A percentile compares a stretch with the other conserved stretches of the same genome.
Evolutionary conservation across 495 filamentous ascomycete genomes (phyloP).

Genomic region (Aspergillus leporis): DNA sequence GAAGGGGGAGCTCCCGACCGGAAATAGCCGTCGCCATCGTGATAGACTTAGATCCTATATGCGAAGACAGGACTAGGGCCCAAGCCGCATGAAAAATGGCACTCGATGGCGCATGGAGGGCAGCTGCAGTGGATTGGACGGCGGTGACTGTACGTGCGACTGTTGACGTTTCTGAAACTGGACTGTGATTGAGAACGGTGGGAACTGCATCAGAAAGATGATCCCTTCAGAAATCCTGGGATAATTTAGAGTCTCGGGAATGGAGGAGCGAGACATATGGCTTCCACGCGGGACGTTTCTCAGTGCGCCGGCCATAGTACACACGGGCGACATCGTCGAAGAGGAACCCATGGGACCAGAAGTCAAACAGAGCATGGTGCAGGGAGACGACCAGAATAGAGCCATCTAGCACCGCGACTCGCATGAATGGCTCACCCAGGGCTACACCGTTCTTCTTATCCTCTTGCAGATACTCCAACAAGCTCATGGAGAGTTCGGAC

Average conservation of each 20-base stretch:
- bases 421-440: slow-evolving; percentile 53
- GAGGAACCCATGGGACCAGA: slow-evolving; percentile 55
- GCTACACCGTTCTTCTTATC: slow-evolving; percentile 41
- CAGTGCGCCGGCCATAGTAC: slow-evolving; percentile 1
- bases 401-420: slow-evolving; percentile 48
- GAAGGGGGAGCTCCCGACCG: slow-evolving; percentile 38
- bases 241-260: not conserved
- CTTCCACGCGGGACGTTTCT: not conserved
- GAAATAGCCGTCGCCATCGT: slow-evolving; percentile 42
- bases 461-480: slow-evolving; percentile 22
- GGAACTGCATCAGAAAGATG: slow-evolving; percentile 6
- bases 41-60: slow-evolving; percentile 36
- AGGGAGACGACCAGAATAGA: slow-evolving; percentile 57
- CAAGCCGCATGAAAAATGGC: slow-evolving; percentile 47
- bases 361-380: slow-evolving; percentile 67
- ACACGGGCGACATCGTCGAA: slow-evolving; percentile 31
- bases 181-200: slow-evolving; percentile 23
- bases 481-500: slow-evolving; percentile 34
- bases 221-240: slow-evolving; percentile 30
- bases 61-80: slow-evolving; percentile 34
- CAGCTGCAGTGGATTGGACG: slow-evolving; percentile 14
- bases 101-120: slow-evolving; percentile 24
- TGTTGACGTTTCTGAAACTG: slow-evolving; percentile 15
- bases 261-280: slow-evolving; percentile 10
- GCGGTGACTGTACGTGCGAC: slow-evolving; percentile 11